A percentile compares a stretch with the other conserved stretches of the same genome.
Evolutionary conservation across 2,329 filamentous ascomycete species (phyloP).

Genomic region (Colletotrichum sp.): DNA sequence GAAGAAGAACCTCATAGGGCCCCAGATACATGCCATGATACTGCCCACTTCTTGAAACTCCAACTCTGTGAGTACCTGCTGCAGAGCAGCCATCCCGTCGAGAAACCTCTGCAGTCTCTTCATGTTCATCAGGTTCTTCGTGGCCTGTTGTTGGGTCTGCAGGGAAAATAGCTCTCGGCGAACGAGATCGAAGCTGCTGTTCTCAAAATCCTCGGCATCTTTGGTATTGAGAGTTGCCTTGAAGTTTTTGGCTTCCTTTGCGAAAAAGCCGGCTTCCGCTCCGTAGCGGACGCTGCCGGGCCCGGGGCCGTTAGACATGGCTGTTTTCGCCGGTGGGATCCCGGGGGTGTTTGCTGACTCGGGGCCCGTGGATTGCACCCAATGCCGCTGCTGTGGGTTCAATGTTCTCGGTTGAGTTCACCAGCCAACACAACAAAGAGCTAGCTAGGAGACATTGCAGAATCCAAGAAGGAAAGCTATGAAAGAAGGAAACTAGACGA

Average conservation of each 20-base stretch:
- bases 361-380: background rate
- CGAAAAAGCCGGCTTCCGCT: background rate
- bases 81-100: constrained; percentile 23
- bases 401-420: background rate
- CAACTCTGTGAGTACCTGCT: background rate
- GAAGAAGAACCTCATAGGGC: constrained; percentile 29
- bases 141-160: constrained; percentile 29
- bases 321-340: background rate
- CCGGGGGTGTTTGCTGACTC: background rate
- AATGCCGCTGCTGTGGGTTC: background rate
- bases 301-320: background rate
- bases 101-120: constrained; percentile 28
- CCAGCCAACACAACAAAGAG: background rate
- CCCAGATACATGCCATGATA: constrained; percentile 33
- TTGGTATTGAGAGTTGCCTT: constrained; percentile 16
- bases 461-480: background rate
- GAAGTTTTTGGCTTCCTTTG: constrained; percentile 8
- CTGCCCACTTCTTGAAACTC: background rate
- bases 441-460: background rate
- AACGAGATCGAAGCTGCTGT: constrained; percentile 21
- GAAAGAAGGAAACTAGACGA: background rate
- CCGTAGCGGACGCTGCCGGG: background rate
- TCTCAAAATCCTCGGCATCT: constrained; percentile 23
- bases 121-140: constrained; percentile 31
- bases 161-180: constrained; percentile 25